Base-by-base conservation (phyloP, 2,329 filamentous ascomycete genomes). In the Aspergillus ibericus region DNA sequence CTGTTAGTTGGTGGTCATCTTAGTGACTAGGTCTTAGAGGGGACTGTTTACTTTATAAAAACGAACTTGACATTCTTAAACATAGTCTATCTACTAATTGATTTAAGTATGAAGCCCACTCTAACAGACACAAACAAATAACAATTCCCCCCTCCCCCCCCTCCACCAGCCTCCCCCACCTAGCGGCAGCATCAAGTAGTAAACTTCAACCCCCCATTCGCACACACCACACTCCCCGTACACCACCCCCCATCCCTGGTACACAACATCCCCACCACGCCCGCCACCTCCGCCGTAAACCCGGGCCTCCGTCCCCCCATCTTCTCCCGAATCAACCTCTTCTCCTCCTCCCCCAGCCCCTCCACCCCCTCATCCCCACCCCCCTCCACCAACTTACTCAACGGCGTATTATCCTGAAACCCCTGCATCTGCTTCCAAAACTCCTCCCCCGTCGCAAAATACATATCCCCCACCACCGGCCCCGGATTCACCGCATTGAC, bases 201-300 rank as follows among this genome's bases (percentile, higher is more conserved):
- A 32, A 53, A 53, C 16, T 29, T 82, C 85, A 92, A 87, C 6
- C 91, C 91, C 1, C 91, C 91, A 70, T 93, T 93, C 7, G 90
- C 89, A 76, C 88, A 90, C 4, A 95, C 84, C 22, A 92, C 88
- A 73, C 88, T 89, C 1, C 91, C 91, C 0, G 90, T 95, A 69
- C 86, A 88, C 90, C 90, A 93, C 7, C 80, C 83, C n/a, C 84
- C 83, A 71, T 93, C 91, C 5, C 81, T 80, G 5, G 83, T 83
- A 70, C 89, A 91, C 20, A 93, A 75, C 88, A 93, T 92, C 2
- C 84, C 89, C 16, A 92, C 87, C 5, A 91, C 83, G 0, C 89
- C 90, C 0, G 89, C 90, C 73, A 93, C 81, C 77, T 93, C 90
- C 51, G 81, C 77, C 29, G 85, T 83, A 70, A 89, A 90, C 3